Evolutionary conservation across 2,329 filamentous ascomycete genomes (phyloP), one percentile per base, ranked within the genome.

Genomic region (Aaosphaeria pasadenensis): DNA sequence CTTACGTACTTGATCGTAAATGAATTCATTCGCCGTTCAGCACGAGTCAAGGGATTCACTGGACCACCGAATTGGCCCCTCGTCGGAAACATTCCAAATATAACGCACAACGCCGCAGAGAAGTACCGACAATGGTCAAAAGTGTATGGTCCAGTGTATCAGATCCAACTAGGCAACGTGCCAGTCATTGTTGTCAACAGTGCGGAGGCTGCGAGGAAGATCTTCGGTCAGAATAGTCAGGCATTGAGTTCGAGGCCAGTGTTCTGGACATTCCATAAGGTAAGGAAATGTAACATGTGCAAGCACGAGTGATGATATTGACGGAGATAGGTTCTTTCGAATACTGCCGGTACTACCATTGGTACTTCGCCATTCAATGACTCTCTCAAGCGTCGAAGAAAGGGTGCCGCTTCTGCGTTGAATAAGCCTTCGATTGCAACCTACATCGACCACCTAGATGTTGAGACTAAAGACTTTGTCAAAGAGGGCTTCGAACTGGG

Each of bases 311-410:
- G 11, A 11, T 13, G 39, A 17, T 51, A 56, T 42, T 60, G 13
- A 6, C 17, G 5, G 7, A 5, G 7, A 4, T 33, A 83, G 79
- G 78, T 85, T 2, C 73, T 86, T 2, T 84, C 81, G 2, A 82
- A 84, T 39, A 86, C 84, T 0, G 79, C 83, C 1, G 83, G 84
- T 5, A 86, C 83, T 1, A 87, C 84, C 0, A 86, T 87, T 47
- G 84, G 84, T 0, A 87, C 84, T 0, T 84, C 81, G 1, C 84
- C 84, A 0, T 87, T 84, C 60, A 83, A 78, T 46, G 83, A 87
- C 4, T 83, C 79, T 0, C 67, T 86, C 30, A 87, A 86, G 63
- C 74, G 82, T 5, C 74, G 83, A 32, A 75, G 83, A 48, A 87
- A 87, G 63, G 84, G 82, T 11, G 84, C 83, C 1, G 84, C 83